phyloP scores from a whole-genome alignment of 1,284 basidiomycete genomes.

The Cutaneotrichosporon sp. region DNA sequence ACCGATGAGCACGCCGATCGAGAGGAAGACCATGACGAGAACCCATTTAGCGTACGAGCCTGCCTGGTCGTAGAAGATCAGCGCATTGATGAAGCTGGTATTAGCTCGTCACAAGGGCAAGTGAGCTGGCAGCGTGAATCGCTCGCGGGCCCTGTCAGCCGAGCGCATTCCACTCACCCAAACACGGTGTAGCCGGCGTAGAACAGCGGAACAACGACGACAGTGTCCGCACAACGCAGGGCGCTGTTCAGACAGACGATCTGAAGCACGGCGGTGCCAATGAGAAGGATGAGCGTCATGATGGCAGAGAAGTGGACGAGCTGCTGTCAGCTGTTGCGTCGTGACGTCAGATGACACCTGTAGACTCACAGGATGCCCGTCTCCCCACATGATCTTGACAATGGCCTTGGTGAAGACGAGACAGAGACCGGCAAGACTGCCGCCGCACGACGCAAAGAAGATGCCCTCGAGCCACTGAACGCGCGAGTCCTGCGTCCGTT shows the following conservation, averaged over 20 bases:
- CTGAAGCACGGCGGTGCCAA: conserved; percentile 77
- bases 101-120: too few relatives aligned
- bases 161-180: conserved; percentile 71
- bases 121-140: too few relatives aligned
- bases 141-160: too few relatives aligned
- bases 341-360: too few relatives aligned
- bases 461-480: conserved; percentile 87
- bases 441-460: conserved; percentile 87
- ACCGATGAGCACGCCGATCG: conserved; percentile 77
- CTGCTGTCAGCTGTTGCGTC: conserved; percentile 34
- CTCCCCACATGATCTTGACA: conserved; percentile 40
- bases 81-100: conserved; percentile 86
- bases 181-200: conserved; percentile 67
- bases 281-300: conserved; percentile 77
- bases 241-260: conserved; percentile 88
- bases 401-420: conserved; percentile 89
- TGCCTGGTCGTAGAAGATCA: conserved; percentile 84
- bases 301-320: conserved; percentile 78
- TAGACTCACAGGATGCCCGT: conserved; percentile 46
- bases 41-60: conserved; percentile 81
- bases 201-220: conserved; percentile 71
- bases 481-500: conserved; percentile 74
- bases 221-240: conserved; percentile 64
- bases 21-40: conserved; percentile 79
- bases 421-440: conserved; percentile 80